Evolutionary conservation across 345 rosid species (phyloP).

Genomic region (Hibiscus tridactylites): DNA sequence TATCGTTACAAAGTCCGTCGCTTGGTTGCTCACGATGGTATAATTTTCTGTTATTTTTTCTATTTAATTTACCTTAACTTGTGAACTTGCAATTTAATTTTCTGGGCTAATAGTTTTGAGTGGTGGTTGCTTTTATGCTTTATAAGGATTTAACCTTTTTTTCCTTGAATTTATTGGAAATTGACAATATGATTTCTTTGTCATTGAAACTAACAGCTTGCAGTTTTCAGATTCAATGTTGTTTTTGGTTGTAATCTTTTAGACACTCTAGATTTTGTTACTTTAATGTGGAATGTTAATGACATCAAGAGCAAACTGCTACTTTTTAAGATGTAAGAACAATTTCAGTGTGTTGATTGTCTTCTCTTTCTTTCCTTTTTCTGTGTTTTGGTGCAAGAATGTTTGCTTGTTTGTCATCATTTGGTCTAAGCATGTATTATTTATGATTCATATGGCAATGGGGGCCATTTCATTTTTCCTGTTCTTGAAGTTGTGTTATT

Average conservation of each 20-base stretch:
- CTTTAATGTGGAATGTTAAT: not conserved
- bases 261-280: not conserved
- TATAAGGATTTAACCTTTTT: not conserved
- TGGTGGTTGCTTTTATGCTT: not conserved
- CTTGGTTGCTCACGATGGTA: constrained; percentile 38
- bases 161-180: not conserved
- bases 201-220: not conserved
- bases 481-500: not conserved
- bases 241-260: not conserved
- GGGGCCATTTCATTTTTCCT: not conserved
- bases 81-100: not conserved
- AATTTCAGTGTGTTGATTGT: not conserved
- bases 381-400: not conserved
- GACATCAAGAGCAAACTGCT: not conserved
- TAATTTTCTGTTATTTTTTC: not conserved
- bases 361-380: not conserved
- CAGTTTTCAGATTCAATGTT: not conserved
- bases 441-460: not conserved
- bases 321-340: not conserved
- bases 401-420: not conserved
- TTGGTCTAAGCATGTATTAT: not conserved
- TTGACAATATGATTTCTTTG: not conserved
- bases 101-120: not conserved
- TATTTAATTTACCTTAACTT: not conserved
- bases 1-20: constrained; percentile 11